Conservation (phyloP, 805 yeast species). For the Wickerhamiella nectarea region DNA sequence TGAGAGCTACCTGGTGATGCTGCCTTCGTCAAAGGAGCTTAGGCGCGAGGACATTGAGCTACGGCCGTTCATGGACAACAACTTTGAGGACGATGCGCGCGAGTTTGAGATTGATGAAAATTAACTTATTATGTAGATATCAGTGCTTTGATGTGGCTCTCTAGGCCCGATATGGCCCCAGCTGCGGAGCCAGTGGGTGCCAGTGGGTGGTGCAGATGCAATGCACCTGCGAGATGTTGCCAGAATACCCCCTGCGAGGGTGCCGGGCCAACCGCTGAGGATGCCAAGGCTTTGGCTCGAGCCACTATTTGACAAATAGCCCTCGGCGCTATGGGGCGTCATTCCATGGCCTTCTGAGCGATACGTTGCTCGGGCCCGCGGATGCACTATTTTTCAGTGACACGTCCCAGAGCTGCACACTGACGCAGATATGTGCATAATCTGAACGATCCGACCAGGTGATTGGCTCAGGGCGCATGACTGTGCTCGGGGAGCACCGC, state of each 20-base stretch:
- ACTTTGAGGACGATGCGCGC: conserved; percentile 16
- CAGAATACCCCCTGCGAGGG: too few species aligned
- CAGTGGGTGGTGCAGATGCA: neutral
- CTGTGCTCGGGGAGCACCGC: neutral
- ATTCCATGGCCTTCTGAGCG: too few species aligned
- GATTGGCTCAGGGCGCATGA: neutral
- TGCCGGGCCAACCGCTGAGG: too few species aligned
- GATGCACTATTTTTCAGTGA: neutral
- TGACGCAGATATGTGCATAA: neutral
- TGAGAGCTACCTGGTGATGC: conserved; percentile 40
- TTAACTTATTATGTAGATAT: neutral
- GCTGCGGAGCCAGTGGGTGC: too few species aligned
- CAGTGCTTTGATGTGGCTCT: too few species aligned
- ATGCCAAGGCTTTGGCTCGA: too few species aligned
- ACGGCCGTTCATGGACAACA: conserved; percentile 21
- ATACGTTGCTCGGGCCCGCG: too few species aligned
- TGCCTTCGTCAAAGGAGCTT: conserved; percentile 8
- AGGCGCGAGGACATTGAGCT: conserved; percentile 20
- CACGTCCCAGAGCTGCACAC: neutral
- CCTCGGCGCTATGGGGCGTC: too few species aligned
- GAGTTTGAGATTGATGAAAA: conserved; percentile 19
- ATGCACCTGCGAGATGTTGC: too few species aligned
- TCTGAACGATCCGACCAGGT: neutral
- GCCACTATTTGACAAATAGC: too few species aligned
- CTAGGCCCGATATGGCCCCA: too few species aligned